A percentile compares a stretch with the other conserved stretches of the same genome.
Conservation (phyloP, 306 rosid genomes). For the Cicer pinnatifidum region DNA sequence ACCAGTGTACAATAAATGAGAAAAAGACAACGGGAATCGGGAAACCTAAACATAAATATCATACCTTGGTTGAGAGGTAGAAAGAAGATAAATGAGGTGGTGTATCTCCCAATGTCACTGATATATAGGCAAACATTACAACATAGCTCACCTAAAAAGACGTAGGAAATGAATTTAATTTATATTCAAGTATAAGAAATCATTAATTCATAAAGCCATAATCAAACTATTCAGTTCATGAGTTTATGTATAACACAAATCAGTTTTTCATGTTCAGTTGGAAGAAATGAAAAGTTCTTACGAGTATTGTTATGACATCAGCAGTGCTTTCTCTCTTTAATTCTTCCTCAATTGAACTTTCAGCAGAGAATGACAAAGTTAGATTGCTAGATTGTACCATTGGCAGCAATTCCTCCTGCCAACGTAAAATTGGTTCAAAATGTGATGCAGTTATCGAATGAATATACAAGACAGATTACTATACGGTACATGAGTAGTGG, state of each 20-base stretch:
- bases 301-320: constrained; percentile 84
- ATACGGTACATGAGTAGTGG: not conserved
- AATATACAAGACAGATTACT: not conserved
- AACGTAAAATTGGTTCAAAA: constrained; percentile 45
- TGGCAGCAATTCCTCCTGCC: constrained; percentile 86
- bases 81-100: constrained; percentile 63
- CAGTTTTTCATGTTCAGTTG: constrained; percentile 20
- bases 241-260: constrained; percentile 24
- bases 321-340: constrained; percentile 97
- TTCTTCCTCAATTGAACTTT: constrained; percentile 96
- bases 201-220: constrained; percentile 11
- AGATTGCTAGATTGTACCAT: constrained; percentile 82
- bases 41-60: constrained; percentile 36
- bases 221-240: constrained; percentile 35
- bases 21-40: constrained; percentile 6
- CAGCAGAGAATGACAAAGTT: constrained; percentile 84
- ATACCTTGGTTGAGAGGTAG: constrained; percentile 89
- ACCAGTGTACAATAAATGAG: constrained; percentile 1
- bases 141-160: constrained; percentile 86
- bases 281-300: constrained; percentile 51
- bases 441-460: constrained; percentile 2
- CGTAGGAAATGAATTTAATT: constrained; percentile 41
- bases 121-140: constrained; percentile 92
- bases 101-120: constrained; percentile 85
- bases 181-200: constrained; percentile 29